Conservation (phyloP, 73 alveolate genomes). For the Paramecium primaurelia region DNA sequence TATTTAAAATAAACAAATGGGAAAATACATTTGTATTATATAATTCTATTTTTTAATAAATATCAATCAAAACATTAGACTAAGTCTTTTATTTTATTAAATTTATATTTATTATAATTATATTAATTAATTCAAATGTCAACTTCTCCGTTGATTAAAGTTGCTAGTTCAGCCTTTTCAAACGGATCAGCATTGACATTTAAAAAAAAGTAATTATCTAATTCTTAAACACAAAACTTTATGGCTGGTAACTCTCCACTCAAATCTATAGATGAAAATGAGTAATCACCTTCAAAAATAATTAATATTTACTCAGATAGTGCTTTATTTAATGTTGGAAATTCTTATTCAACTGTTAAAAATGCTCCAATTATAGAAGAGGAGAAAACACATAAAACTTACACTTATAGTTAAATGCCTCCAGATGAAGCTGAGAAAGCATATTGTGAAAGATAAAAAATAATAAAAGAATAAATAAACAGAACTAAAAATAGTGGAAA, state of each 20-base stretch:
- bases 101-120: neutral
- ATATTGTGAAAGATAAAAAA: neutral
- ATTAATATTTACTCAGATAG: neutral
- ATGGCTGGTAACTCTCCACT: neutral
- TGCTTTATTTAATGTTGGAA: neutral
- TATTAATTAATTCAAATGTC: neutral
- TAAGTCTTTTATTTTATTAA: too few species aligned
- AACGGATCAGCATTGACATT: neutral
- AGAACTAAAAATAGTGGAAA: neutral
- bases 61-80: too few species aligned
- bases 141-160: neutral
- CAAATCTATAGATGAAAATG: neutral
- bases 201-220: neutral
- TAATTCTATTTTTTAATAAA: neutral
- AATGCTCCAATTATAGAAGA: neutral
- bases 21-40: neutral
- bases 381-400: neutral
- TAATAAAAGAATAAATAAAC: neutral
- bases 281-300: neutral
- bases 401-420: neutral
- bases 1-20: neutral
- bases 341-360: neutral
- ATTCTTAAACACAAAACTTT: neutral
- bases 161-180: neutral
- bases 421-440: constrained; percentile 2